These are phyloP conservation scores for Malassezia vespertilionis DNA, from an alignment of 1,284 basidiomycete species.

Conservation along the genomic window DNA sequence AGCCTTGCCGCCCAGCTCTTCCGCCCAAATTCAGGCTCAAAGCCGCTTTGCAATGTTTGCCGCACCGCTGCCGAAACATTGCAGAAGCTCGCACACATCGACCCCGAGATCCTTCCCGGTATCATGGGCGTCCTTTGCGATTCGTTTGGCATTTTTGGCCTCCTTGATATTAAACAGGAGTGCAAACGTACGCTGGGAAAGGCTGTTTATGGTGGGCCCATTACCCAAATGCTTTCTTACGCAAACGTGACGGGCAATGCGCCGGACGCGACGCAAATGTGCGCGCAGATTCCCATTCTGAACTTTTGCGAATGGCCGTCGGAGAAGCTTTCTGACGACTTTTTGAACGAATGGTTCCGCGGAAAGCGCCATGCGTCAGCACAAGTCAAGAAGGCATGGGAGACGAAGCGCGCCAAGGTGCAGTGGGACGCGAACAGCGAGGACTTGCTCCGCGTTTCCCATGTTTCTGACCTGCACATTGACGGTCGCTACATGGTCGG, in stretches of 20 bases:
- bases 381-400: not conserved
- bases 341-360: slow-evolving; percentile 35
- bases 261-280: slow-evolving; percentile 40
- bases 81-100: slow-evolving; percentile 60
- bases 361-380: slow-evolving; percentile 21
- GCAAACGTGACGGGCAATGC: slow-evolving; percentile 28
- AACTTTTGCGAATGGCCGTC: slow-evolving; percentile 15
- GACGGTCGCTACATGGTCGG: slow-evolving; percentile 68
- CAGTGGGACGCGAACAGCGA: not conserved
- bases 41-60: slow-evolving; percentile 56
- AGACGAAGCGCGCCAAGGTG: not conserved
- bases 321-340: slow-evolving; percentile 22
- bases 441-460: slow-evolving; percentile 57
- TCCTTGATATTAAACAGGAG: slow-evolving; percentile 49
- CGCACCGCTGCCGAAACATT: slow-evolving; percentile 56
- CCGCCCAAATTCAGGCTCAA: slow-evolving; percentile 36
- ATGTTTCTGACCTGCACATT: slow-evolving; percentile 66
- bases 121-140: slow-evolving; percentile 59
- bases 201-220: slow-evolving; percentile 28
- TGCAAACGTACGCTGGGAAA: slow-evolving; percentile 53
- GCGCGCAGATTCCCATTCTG: slow-evolving; percentile 27
- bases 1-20: slow-evolving; percentile 51
- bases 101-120: slow-evolving; percentile 56
- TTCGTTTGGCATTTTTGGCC: slow-evolving; percentile 48
- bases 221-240: slow-evolving; percentile 35